Evolutionary conservation across 768 basidiomycete species (phyloP).

Genomic region (Omphalotus guepiniiformis): DNA sequence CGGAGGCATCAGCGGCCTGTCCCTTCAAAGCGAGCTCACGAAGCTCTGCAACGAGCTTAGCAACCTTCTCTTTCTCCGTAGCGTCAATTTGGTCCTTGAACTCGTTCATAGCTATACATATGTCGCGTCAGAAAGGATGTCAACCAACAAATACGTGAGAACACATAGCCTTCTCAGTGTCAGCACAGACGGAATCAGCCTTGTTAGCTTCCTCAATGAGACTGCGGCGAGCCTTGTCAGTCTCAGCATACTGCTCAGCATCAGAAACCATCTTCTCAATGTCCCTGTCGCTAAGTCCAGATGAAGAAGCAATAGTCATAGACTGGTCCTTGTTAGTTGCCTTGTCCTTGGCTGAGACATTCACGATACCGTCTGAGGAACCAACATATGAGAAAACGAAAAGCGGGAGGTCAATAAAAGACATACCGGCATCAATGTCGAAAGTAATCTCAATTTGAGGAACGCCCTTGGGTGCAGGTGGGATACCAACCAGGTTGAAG

Average conservation of each 20-base stretch:
- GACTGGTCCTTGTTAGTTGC: constrained; percentile 88
- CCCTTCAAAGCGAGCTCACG: constrained; percentile 88
- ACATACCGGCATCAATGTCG: constrained; percentile 90
- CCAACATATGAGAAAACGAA: constrained; percentile 6
- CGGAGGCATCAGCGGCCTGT: constrained; percentile 73
- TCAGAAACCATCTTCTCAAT: constrained; percentile 97
- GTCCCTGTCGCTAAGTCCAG: constrained; percentile 93
- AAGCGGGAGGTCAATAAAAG: neutral
- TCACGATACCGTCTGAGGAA: constrained; percentile 83
- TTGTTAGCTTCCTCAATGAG: constrained; percentile 97
- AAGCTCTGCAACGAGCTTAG: constrained; percentile 80
- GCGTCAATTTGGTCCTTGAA: constrained; percentile 97
- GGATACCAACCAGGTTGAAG: constrained; percentile 99
- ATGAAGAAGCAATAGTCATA: constrained; percentile 97
- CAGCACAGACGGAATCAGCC: constrained; percentile 89
- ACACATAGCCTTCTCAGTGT: constrained; percentile 87
- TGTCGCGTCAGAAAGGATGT: too few relatives aligned
- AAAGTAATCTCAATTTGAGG: constrained; percentile 89
- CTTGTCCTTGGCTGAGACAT: constrained; percentile 95
- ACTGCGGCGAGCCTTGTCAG: constrained; percentile 81
- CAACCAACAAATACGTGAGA: neutral
- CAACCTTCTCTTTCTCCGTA: constrained; percentile 90
- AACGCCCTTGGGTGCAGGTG: constrained; percentile 78
- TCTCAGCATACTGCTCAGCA: constrained; percentile 90
- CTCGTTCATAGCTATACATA: constrained; percentile 86